Base-by-base conservation (phyloP, 23 red algal genomes). In the Pyropia haitanensis region DNA sequence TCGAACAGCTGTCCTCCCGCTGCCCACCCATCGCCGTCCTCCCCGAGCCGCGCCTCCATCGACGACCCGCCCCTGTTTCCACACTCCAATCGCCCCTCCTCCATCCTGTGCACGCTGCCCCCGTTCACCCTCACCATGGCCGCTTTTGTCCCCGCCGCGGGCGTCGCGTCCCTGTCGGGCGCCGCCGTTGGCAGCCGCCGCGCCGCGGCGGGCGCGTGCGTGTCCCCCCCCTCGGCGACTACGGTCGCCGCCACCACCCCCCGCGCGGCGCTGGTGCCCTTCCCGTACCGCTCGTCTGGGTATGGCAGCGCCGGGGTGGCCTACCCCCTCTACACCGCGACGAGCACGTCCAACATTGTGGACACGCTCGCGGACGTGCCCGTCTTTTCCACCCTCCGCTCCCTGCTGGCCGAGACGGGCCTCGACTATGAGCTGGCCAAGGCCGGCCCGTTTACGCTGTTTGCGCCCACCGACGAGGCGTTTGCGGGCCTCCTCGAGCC, bases 301-400 rank as follows among this genome's bases (percentile, higher is more conserved):
- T 86, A 86, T 30, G 81, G 81, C 49, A 71, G 70, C 17, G 70
- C 70, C 18, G 81, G 81, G 3, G 53, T 86, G 22, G 70, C 81
- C 15, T 86, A 86, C 55, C 60, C 27, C 4, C 21, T 20, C n/a
- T 86, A 75, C 55, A 55, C 29, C 10, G 61, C 65, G 33, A 76
- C 81, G 51, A 67, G 30, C 18, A 54, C 62, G 51, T n/a, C 9
- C 12, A 64, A 71, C 46, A 71, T 86, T 53, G 64, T 77, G 24
- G 26, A 67, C 2, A 86, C 81, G 19, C 68, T 62, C 71, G 81
- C 81, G 26, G 24, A 60, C 14, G 71, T 77, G 27, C 71, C 71
- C 49, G 29, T 77, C 12, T 86, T 86, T 57, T 69, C 60, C 12
- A 86, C 81, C 29, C 64, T 86, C 3, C 68, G 66, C 26, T 26